Percentiles rank a stretch among this genome's conserved stretches.
Conservation (phyloP, 2,329 filamentous ascomycete species). For the Colletotrichum tropicicola region DNA sequence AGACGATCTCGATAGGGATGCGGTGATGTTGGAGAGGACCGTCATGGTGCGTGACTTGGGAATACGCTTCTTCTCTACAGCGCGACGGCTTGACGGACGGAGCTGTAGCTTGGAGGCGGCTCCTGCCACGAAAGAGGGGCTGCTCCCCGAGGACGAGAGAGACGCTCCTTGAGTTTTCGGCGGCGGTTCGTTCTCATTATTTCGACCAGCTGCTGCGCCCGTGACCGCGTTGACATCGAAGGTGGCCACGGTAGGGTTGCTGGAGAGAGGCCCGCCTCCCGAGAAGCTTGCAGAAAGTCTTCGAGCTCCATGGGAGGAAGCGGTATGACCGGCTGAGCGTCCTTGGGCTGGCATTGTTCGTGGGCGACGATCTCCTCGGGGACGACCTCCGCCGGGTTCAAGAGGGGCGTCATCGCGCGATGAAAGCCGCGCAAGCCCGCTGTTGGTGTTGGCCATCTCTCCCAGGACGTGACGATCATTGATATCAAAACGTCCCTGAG, state of each 20-base stretch:
- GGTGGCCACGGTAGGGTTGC: conserved; percentile 40
- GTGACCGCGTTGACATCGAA: conserved; percentile 37
- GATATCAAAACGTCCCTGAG: too few relatives aligned
- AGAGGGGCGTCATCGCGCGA: too few relatives aligned
- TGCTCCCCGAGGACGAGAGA: background rate
- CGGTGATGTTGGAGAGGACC: conserved; percentile 54
- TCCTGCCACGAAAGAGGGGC: background rate
- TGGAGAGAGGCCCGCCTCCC: conserved; percentile 34
- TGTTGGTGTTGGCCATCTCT: too few relatives aligned
- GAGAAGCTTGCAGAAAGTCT: conserved; percentile 43
- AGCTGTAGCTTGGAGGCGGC: background rate
- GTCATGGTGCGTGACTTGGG: conserved; percentile 56
- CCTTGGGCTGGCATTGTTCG: background rate
- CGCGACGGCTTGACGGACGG: background rate
- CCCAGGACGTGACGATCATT: too few relatives aligned
- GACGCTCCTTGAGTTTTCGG: background rate
- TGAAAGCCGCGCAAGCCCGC: too few relatives aligned
- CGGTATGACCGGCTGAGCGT: background rate
- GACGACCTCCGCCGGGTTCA: too few relatives aligned
- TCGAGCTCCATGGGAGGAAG: background rate
- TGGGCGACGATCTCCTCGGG: background rate
- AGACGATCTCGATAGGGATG: conserved; percentile 49
- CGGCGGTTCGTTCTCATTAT: conserved; percentile 38
- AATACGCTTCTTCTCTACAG: conserved; percentile 33
- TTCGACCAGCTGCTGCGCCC: conserved; percentile 23